Evolutionary conservation across 2,329 filamentous ascomycete genomes (phyloP).

Genomic region (Claviceps paspali): DNA sequence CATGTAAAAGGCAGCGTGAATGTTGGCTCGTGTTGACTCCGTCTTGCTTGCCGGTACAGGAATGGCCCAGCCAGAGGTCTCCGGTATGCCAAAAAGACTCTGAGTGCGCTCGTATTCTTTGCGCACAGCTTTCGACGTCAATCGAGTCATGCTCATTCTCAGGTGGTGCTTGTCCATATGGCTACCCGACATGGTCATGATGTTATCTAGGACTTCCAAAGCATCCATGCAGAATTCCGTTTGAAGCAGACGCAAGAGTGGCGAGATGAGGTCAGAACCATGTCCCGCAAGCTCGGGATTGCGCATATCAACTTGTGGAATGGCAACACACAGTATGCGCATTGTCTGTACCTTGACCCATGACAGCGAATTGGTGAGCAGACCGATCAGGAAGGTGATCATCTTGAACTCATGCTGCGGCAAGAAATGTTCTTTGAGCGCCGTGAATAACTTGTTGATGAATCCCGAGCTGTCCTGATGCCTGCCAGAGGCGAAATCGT

Average conservation of each 20-base stretch:
- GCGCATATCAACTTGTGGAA: slow-evolving; percentile 85
- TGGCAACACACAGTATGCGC: slow-evolving; percentile 70
- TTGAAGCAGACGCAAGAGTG: slow-evolving; percentile 73
- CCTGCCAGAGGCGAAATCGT: slow-evolving; percentile 51
- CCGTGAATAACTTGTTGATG: slow-evolving; percentile 54
- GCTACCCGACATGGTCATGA: slow-evolving; percentile 84
- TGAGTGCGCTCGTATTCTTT: slow-evolving; percentile 93
- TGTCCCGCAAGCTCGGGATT: slow-evolving; percentile 80
- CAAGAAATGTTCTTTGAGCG: slow-evolving; percentile 65
- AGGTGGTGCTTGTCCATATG: slow-evolving; percentile 90
- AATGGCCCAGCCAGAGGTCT: slow-evolving; percentile 91
- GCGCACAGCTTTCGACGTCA: slow-evolving; percentile 67
- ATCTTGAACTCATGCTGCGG: slow-evolving; percentile 70
- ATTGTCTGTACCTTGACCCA: slow-evolving; percentile 93
- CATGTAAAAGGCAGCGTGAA: slow-evolving; percentile 92
- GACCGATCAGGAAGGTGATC: slow-evolving; percentile 77
- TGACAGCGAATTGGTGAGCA: slow-evolving; percentile 72
- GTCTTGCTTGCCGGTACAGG: slow-evolving; percentile 85
- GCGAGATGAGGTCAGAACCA: slow-evolving; percentile 89
- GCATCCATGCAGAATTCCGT: slow-evolving; percentile 91
- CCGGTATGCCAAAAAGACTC: slow-evolving; percentile 90
- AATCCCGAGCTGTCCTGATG: slow-evolving; percentile 62
- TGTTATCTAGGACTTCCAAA: slow-evolving; percentile 79
- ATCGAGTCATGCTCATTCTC: slow-evolving; percentile 94
- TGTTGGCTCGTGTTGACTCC: slow-evolving; percentile 72